A percentile compares a stretch with the other conserved stretches of the same genome.
Conservation (phyloP, 2,329 filamentous ascomycete species). For the Myriosclerotinia curreyana region DNA sequence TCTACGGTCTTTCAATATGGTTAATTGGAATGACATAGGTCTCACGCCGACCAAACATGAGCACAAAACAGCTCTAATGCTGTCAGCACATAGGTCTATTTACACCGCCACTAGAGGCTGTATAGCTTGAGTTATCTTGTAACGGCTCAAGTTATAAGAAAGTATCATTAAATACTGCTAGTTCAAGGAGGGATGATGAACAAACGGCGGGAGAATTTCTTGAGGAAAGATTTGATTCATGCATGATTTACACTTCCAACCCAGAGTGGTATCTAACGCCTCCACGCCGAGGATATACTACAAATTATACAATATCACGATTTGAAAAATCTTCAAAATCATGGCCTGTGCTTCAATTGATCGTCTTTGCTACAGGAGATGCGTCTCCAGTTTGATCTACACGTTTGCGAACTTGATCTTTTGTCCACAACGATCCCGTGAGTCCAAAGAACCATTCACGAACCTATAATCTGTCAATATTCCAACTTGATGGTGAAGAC, state of each 20-base stretch:
- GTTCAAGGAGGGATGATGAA: slow-evolving; percentile 2
- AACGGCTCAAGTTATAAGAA: neutral
- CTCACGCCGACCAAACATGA: neutral
- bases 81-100: neutral
- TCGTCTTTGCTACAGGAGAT: slow-evolving; percentile 27
- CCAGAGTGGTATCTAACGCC: slow-evolving; percentile 20
- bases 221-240: slow-evolving; percentile 14
- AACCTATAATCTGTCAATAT: slow-evolving; percentile 38
- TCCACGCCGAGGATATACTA: slow-evolving; percentile 15
- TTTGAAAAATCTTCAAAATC: neutral
- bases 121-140: neutral
- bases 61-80: neutral
- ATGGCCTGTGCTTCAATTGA: slow-evolving; percentile 22
- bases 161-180: neutral
- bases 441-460: slow-evolving; percentile 44
- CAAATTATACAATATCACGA: slow-evolving; percentile 9
- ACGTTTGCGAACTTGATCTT: slow-evolving; percentile 31
- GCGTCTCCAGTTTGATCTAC: slow-evolving; percentile 26
- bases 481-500: too few species aligned
- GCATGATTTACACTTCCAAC: slow-evolving; percentile 1
- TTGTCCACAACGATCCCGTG: slow-evolving; percentile 39
- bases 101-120: neutral
- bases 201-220: neutral
- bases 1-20: neutral
- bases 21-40: neutral